These are phyloP conservation scores for Mortierella antarctica DNA, from an alignment of 192 early-diverging fungal species.

Conservation along the genomic window DNA sequence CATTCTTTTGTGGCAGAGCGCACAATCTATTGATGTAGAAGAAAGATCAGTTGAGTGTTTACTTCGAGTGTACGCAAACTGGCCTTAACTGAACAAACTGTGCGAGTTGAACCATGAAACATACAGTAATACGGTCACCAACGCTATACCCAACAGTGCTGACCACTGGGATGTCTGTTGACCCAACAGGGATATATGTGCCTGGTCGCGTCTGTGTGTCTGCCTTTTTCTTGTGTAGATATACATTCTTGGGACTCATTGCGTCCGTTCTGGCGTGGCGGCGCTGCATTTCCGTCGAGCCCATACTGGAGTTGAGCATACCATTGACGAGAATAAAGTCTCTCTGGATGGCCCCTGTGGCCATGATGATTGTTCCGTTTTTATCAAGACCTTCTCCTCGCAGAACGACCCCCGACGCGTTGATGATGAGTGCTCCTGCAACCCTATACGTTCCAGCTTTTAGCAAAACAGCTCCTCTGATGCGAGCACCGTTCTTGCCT, in stretches of 20 bases:
- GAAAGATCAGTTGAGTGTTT: no score
- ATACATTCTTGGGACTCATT: slow-evolving; percentile 44
- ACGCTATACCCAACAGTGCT: slow-evolving; percentile 35
- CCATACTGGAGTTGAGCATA: slow-evolving; percentile 43
- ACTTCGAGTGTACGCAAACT: neutral
- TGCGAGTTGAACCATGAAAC: neutral
- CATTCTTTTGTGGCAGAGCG: slow-evolving; percentile 36
- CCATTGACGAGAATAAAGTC: slow-evolving; percentile 50
- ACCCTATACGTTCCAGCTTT: slow-evolving; percentile 47
- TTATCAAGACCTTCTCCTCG: slow-evolving; percentile 49
- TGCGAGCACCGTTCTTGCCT: slow-evolving; percentile 35
- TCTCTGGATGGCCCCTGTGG: slow-evolving; percentile 42
- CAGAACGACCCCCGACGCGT: slow-evolving; percentile 37
- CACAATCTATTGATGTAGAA: slow-evolving; percentile 20
- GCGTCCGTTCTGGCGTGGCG: slow-evolving; percentile 30
- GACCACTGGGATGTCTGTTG: slow-evolving; percentile 34
- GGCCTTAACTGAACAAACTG: neutral
- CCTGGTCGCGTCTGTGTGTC: slow-evolving; percentile 29
- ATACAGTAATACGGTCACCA: slow-evolving; percentile 43
- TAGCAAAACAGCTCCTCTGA: slow-evolving; percentile 40
- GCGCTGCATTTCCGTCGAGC: slow-evolving; percentile 28
- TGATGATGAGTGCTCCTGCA: slow-evolving; percentile 38
- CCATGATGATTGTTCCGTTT: slow-evolving; percentile 30
- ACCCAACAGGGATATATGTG: slow-evolving; percentile 19
- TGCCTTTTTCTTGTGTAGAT: slow-evolving; percentile 30